These are phyloP conservation scores for Circinella umbellata DNA, from an alignment of 371 early-diverging fungal species.

Conservation along the genomic window DNA sequence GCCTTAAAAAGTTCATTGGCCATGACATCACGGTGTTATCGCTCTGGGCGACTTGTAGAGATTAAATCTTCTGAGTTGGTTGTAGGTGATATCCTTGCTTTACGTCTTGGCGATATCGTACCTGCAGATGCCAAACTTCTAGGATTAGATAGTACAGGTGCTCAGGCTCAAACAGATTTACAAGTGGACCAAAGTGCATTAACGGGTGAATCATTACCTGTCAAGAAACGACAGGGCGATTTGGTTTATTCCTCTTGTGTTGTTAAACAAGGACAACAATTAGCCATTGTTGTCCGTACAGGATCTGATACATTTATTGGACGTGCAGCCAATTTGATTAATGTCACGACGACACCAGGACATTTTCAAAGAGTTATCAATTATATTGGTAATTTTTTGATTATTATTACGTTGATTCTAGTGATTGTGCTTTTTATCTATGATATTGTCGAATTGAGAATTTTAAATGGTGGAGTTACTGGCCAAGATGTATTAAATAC, in stretches of 20 bases:
- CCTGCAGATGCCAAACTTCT: slow-evolving; percentile 92
- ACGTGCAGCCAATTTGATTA: slow-evolving; percentile 87
- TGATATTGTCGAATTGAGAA: slow-evolving; percentile 58
- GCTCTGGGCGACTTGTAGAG: slow-evolving; percentile 81
- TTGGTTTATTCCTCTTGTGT: slow-evolving; percentile 90
- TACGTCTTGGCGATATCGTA: slow-evolving; percentile 93
- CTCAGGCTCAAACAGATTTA: slow-evolving; percentile 74
- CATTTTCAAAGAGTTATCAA: slow-evolving; percentile 94
- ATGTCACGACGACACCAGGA: slow-evolving; percentile 82
- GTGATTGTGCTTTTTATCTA: slow-evolving; percentile 84
- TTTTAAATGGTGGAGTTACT: slow-evolving; percentile 38
- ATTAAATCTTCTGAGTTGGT: slow-evolving; percentile 81
- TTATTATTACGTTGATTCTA: slow-evolving; percentile 80
- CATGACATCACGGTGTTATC: slow-evolving; percentile 78
- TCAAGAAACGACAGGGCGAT: slow-evolving; percentile 80
- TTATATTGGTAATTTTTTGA: slow-evolving; percentile 91
- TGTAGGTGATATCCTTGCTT: slow-evolving; percentile 89
- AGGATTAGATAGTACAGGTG: slow-evolving; percentile 85
- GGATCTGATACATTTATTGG: slow-evolving; percentile 92
- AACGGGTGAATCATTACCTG: slow-evolving; percentile 93
- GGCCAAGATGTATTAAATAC: slow-evolving; percentile 61
- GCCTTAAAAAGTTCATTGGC: slow-evolving; percentile 88
- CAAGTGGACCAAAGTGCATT: slow-evolving; percentile 95
- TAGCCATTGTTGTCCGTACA: slow-evolving; percentile 87
- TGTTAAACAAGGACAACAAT: slow-evolving; percentile 89